A percentile compares a stretch with the other conserved stretches of the same genome.
Evolutionary conservation across 2,329 filamentous ascomycete species (phyloP).

Genomic region (Beauveria rudraprayagi): DNA sequence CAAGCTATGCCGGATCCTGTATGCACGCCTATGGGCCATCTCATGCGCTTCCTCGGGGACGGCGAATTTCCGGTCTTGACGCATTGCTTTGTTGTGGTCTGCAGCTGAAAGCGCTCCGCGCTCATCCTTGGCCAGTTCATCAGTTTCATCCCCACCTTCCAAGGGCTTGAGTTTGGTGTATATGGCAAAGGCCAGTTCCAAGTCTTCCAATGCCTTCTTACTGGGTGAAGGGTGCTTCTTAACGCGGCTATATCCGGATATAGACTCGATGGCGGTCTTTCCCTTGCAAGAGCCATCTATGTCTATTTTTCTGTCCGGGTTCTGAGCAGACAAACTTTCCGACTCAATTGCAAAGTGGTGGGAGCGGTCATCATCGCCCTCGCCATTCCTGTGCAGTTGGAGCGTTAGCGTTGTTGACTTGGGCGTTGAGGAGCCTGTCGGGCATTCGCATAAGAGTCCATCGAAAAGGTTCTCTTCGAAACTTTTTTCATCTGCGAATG

Average conservation of each 20-base stretch:
- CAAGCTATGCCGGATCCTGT: background rate
- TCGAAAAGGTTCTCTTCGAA: slow-evolving; percentile 31
- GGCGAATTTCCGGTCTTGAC: background rate
- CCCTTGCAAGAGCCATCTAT: background rate
- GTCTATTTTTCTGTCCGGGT: background rate
- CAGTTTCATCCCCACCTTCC: slow-evolving; percentile 16
- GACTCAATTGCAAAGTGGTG: background rate
- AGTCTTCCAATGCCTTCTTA: slow-evolving; percentile 31
- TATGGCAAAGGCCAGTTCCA: slow-evolving; percentile 27
- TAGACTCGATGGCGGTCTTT: background rate
- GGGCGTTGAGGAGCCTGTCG: slow-evolving; percentile 32
- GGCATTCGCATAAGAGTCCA: slow-evolving; percentile 28
- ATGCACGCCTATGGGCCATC: background rate
- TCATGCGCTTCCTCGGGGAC: background rate
- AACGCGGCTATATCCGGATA: slow-evolving; percentile 9
- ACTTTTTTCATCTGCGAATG: slow-evolving; percentile 27
- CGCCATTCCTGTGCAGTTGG: background rate
- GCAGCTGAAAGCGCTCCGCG: slow-evolving; percentile 15
- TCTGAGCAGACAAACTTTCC: background rate
- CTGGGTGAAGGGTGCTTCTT: slow-evolving; percentile 41
- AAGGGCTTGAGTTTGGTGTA: slow-evolving; percentile 20
- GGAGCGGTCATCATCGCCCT: background rate
- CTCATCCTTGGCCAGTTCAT: slow-evolving; percentile 23
- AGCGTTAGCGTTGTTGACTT: slow-evolving; percentile 14
- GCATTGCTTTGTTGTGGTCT: slow-evolving; percentile 22